Base-by-base conservation (phyloP, 1,284 basidiomycete genomes). In the Pisolithus thermaeus region DNA sequence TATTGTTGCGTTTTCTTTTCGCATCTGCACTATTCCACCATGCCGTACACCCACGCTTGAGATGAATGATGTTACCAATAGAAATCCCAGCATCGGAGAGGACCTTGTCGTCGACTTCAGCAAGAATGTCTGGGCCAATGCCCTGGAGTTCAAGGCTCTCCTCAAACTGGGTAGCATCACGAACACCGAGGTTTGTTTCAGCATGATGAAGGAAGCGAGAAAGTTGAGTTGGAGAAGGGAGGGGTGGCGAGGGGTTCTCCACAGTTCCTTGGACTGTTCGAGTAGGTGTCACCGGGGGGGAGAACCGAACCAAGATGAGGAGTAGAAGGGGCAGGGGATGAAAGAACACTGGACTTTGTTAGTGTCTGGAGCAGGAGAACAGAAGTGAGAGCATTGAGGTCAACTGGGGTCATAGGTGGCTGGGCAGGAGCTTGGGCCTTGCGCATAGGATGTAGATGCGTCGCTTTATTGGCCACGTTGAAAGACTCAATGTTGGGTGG, bases 1-100 rank as follows among this genome's bases (percentile, higher is more conserved):
- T 28, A 28, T 28, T 28, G 28, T 47, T 58, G 0, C 11, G 8
- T 45, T 57, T 56, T 0, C 25, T 6, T 32, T 62, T 62, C 7
- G 50, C 52, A 11, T 60, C 45, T 28, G 28, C 28, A 1, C 59
- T 46, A 50, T 52, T 57, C 55, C 58, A 62, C 58, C 58, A 62
- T 0, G 4, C 14, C 0, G 23, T 7, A 30, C 43, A 28, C 6
- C 44, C 55, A 3, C 51, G 49, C 14, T 59, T 61, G 22, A 61
- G 36, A 12, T 4, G 25, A 16, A 59, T 47, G 0, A 55, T 51
- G 27, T 61, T 54, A 16, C 55, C 53, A 0, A 16, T 12, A 14
- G 30, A 20, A 7, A 61, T 45, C 1, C 52, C 50, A 9, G 54
- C 23, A 0, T 12, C 37, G 0, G 7, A 0, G 0, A 62, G 27